A percentile compares a stretch with the other conserved stretches of the same genome.
Evolutionary conservation across 345 rosid genomes (phyloP).

Genomic region (Dipteronia dyeriana): DNA sequence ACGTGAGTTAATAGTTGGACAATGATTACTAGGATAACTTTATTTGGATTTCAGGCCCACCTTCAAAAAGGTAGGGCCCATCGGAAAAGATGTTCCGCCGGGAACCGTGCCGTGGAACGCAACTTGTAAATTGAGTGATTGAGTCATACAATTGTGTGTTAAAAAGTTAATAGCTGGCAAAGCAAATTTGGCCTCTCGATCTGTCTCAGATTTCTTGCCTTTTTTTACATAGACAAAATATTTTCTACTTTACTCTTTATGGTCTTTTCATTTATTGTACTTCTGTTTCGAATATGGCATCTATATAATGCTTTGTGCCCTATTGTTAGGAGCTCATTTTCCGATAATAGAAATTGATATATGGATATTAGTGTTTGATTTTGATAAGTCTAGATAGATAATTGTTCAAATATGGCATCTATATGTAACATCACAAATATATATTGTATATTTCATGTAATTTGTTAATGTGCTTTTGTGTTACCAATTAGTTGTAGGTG

Average conservation of each 20-base stretch:
- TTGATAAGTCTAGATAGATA: no score
- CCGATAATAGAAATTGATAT: no score
- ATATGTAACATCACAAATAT: not conserved
- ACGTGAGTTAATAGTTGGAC: no score
- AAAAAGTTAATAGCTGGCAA: not conserved
- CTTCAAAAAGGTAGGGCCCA: not conserved
- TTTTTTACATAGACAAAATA: not conserved
- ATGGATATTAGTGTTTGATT: no score
- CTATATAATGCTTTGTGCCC: not conserved
- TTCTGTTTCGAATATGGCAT: not conserved
- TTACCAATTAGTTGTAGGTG: no score
- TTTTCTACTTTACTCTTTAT: not conserved
- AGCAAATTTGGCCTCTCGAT: not conserved
- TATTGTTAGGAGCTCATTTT: no score
- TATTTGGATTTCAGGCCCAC: conserved; percentile 9
- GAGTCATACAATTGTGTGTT: not conserved
- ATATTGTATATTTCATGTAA: no score
- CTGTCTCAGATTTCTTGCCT: not conserved
- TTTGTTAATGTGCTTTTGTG: no score
- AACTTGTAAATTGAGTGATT: no score
- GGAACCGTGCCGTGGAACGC: not conserved
- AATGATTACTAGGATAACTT: not conserved
- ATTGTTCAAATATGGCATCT: not conserved
- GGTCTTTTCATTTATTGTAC: not conserved
- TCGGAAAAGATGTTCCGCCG: not conserved